Percentiles rank a stretch among this genome's conserved stretches.
These are phyloP conservation scores for Cercospora sojina DNA, from an alignment of 2,329 filamentous ascomycete species.

Conservation along the genomic window DNA sequence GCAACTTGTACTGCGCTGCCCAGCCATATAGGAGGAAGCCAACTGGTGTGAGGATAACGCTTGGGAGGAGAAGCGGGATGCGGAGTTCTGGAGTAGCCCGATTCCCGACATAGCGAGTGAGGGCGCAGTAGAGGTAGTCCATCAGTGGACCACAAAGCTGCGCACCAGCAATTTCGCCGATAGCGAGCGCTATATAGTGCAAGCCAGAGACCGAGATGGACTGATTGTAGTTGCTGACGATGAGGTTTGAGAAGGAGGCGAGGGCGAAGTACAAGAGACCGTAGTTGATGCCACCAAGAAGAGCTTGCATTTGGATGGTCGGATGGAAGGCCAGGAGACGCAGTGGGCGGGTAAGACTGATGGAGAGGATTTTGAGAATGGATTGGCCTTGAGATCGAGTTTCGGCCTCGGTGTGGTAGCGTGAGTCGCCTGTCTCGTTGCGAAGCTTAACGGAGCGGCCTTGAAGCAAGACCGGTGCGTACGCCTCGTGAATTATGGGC, in stretches of 20 bases:
- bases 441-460: constrained; percentile 40
- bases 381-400: constrained; percentile 9
- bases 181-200: constrained; percentile 47
- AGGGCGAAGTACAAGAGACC: constrained; percentile 42
- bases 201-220: constrained; percentile 40
- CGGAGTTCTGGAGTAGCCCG: not conserved
- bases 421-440: constrained; percentile 39
- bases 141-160: constrained; percentile 20
- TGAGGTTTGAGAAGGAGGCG: constrained; percentile 45
- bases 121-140: not conserved
- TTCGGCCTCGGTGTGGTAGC: constrained; percentile 55
- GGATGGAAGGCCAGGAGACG: constrained; percentile 24
- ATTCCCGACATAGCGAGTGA: not conserved
- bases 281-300: constrained; percentile 17
- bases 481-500: constrained; percentile 42
- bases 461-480: constrained; percentile 41
- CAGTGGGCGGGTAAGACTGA: constrained; percentile 44
- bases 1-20: not conserved
- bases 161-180: constrained; percentile 38
- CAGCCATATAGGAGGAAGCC: not conserved
- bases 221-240: constrained; percentile 40
- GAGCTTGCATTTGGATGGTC: constrained; percentile 22
- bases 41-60: not conserved
- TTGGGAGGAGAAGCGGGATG: not conserved
- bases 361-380: constrained; percentile 27